Base-by-base conservation (phyloP, 78 protist species). In the Mantamonas sphyraenae region DNA sequence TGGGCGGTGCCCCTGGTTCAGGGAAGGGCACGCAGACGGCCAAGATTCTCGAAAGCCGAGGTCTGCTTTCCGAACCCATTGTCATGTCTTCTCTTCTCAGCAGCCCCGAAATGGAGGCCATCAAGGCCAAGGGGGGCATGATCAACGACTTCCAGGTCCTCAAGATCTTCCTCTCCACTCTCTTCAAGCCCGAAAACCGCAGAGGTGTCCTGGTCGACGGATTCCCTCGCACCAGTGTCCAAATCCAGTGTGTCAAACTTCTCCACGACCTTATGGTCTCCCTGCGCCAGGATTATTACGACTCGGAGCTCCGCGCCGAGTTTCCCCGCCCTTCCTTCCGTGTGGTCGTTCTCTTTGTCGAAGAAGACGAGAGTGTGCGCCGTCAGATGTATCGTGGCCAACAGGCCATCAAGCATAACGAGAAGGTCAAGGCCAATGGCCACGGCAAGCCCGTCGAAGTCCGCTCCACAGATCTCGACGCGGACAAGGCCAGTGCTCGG, bases 141-240 rank as follows among this genome's bases (percentile, higher is more conserved):
- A 77, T 83, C 30, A 74, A 78, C 26, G 86, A 85, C 59, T 38
- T 56, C 7, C 59, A 64, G 34, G 90, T 67, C 2, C 74, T 79
- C 22, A 63, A 76, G 26, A 68, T 59, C 2, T 51, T 79, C 56
- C 59, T 79, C 53, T 68, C 56, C 22, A 73, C 67, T 19, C 59
- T 85, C 43, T 58, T 73, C 30, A 47, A 72, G 59, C 55, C 61
- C 40, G 60, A 80, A 31, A 79, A 76, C 71, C 67, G 60, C 16
- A 39, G 45, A 0, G 85, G 90, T 67, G 85, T 65, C 2, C 64
- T 85, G 1, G 85, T 85, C 0, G 90, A 85, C 68, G 90, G 90
- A 1, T 85, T 85, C 71, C 90, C 90, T 30, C 43, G 90, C 34
- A 85, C 90, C 2, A 70, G 34, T 2, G 74, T 53, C 28, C 90